Base-by-base conservation (phyloP, 2,329 filamentous ascomycete genomes). In the Orbilia quercus region DNA sequence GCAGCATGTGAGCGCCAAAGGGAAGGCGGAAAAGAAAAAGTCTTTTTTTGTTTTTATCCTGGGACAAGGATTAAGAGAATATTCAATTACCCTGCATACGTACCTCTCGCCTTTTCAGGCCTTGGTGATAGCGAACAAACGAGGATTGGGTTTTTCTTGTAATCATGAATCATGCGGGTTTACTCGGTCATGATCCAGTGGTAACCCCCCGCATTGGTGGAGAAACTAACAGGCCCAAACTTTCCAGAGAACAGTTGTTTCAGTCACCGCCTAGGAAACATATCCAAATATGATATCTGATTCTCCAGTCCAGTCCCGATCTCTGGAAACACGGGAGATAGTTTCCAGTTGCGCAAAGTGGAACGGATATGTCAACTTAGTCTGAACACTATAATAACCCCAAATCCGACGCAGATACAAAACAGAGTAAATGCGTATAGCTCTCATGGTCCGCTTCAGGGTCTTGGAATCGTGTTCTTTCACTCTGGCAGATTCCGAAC, bases 191-290 rank as follows among this genome's bases (percentile, higher is more conserved):
- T 40, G 44, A 47, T 22, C 38, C 18, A 22, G 34, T 54, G 53
- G 54, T 55, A 53, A 48, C 23, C 42, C 36, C 31, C 23, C 45
- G 28, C 38, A 65, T 72, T 72, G 67, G 67, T 72, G 67, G 67
- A 72, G 67, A 72, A 72, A 72, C 57, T 64, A 23, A n/a, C 34
- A 54, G 34, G 42, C 47, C 47, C 51, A 58, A 64, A 71, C 48
- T 28, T 63, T 58, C 36, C n/a, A n/a, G n/a, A n/a, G n/a, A 63
- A 6, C 28, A 16, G 58, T 3, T 40, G 36, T 42, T 31, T 31
- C 28, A 31, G 53, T 72, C 28, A 31, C 9, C 53, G 50, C 22
- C 51, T 14, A 54, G 45, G 11, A 22, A 55, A 62, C n/a, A 38
- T 51, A 51, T 18, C 9, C 23, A 20, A 28, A 40, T 55, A 2